Conservation (phyloP, 2,329 filamentous ascomycete species). For the Tolypocladium paradoxum region DNA sequence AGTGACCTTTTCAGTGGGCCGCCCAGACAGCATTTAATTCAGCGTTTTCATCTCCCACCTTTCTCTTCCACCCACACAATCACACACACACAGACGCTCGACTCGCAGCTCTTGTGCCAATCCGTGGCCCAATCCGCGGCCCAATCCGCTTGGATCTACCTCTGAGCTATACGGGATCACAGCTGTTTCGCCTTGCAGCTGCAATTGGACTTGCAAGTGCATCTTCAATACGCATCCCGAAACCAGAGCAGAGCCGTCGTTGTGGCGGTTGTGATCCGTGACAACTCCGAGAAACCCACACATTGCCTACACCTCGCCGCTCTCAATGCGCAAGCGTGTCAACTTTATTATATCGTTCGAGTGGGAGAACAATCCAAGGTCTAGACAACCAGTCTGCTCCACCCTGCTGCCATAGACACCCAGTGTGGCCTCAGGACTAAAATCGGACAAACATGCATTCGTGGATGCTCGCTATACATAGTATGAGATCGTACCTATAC, state of each 20-base stretch:
- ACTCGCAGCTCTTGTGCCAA: not conserved
- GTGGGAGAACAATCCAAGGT: conserved; percentile 53
- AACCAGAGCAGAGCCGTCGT: not conserved
- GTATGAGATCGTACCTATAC: not conserved
- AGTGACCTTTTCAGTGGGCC: not conserved
- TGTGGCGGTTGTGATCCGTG: not conserved
- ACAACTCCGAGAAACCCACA: conserved; percentile 29
- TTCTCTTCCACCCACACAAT: not conserved
- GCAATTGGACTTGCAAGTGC: conserved; percentile 1
- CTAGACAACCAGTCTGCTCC: conserved; percentile 60
- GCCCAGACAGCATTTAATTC: not conserved
- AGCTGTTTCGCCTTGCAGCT: not conserved
- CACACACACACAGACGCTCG: not conserved
- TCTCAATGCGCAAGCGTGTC: conserved; percentile 47
- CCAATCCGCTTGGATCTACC: not conserved
- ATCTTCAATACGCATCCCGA: not conserved
- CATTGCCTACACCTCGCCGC: conserved; percentile 52
- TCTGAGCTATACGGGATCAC: not conserved
- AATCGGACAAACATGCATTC: conserved; percentile 45
- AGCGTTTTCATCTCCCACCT: not conserved
- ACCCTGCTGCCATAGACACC: conserved; percentile 48
- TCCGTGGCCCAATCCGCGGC: not conserved
- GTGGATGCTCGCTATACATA: not conserved
- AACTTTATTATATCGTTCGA: conserved; percentile 47
- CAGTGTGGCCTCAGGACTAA: conserved; percentile 52